Evolutionary conservation across 1,284 basidiomycete species (phyloP).

Genomic region (Rhodotorula sp.): DNA sequence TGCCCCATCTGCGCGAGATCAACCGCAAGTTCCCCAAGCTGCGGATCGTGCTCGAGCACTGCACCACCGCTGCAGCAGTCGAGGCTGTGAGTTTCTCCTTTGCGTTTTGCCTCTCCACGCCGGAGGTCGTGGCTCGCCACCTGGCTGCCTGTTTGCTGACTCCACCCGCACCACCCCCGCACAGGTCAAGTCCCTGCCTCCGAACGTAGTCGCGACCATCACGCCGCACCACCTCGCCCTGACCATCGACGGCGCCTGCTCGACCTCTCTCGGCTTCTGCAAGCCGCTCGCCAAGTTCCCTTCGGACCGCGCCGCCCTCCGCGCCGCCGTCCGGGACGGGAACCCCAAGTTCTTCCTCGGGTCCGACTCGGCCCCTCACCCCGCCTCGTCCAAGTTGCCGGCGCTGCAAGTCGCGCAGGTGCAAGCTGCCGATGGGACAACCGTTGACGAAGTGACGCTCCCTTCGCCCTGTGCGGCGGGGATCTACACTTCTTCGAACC

Average conservation of each 20-base stretch:
- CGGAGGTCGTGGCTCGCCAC: not conserved
- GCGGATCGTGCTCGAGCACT: slow-evolving; percentile 96
- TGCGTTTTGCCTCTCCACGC: not conserved
- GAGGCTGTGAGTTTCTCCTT: slow-evolving; percentile 52
- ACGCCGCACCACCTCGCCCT: slow-evolving; percentile 94
- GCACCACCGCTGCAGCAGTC: slow-evolving; percentile 95
- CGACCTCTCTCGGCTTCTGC: slow-evolving; percentile 94
- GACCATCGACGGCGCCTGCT: slow-evolving; percentile 96
- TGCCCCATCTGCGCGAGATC: slow-evolving; percentile 80
- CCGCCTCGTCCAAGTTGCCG: slow-evolving; percentile 72
- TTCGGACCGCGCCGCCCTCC: slow-evolving; percentile 80
- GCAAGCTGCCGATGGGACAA: not conserved
- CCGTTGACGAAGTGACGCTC: slow-evolving; percentile 29
- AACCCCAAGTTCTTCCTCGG: slow-evolving; percentile 97
- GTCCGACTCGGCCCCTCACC: slow-evolving; percentile 95
- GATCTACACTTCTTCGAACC: slow-evolving; percentile 84
- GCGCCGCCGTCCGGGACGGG: slow-evolving; percentile 72
- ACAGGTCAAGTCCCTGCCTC: slow-evolving; percentile 69
- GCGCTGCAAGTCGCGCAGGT: slow-evolving; percentile 54
- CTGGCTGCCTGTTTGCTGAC: not conserved
- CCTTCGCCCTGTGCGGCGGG: slow-evolving; percentile 79
- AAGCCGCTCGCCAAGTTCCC: slow-evolving; percentile 98
- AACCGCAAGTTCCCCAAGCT: slow-evolving; percentile 85
- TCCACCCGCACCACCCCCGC: not conserved
- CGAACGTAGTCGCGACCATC: slow-evolving; percentile 93